phyloP scores from a whole-genome alignment of 441 rosid species.

The California macrophylla region DNA sequence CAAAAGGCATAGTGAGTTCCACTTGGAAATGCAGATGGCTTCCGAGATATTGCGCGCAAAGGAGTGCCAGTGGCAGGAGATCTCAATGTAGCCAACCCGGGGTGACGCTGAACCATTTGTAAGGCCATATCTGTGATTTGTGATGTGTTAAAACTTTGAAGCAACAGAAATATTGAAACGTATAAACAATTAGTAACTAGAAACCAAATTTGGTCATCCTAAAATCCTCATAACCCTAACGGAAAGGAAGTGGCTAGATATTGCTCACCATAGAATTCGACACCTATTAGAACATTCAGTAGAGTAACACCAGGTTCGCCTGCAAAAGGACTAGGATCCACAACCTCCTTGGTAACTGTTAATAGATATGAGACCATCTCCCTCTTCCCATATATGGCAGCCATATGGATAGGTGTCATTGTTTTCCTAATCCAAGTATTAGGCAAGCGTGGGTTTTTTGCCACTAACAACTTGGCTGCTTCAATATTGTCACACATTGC shows the following conservation, averaged over 20 bases:
- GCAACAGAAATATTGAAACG: background rate
- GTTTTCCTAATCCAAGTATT: background rate
- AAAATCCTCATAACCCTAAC: background rate
- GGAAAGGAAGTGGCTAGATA: background rate
- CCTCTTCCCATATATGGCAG: background rate
- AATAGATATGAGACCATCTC: background rate
- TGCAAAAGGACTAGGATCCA: background rate
- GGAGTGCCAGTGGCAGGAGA: background rate
- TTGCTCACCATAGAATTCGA: background rate
- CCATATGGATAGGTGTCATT: background rate
- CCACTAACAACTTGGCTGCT: background rate
- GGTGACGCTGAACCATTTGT: background rate
- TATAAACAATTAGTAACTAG: background rate
- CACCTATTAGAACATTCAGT: background rate
- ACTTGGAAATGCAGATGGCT: background rate
- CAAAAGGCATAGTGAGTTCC: background rate
- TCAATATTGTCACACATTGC: background rate
- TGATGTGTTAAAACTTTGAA: background rate
- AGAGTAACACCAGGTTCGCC: background rate
- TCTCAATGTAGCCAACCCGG: background rate
- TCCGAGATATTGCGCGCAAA: background rate
- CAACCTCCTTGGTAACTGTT: background rate
- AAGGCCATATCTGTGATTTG: background rate
- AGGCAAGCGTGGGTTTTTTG: background rate
- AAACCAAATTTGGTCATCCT: background rate